Evolutionary conservation across 352 stramenopile genomes (phyloP).

Genomic region (Pythium chondricola): DNA sequence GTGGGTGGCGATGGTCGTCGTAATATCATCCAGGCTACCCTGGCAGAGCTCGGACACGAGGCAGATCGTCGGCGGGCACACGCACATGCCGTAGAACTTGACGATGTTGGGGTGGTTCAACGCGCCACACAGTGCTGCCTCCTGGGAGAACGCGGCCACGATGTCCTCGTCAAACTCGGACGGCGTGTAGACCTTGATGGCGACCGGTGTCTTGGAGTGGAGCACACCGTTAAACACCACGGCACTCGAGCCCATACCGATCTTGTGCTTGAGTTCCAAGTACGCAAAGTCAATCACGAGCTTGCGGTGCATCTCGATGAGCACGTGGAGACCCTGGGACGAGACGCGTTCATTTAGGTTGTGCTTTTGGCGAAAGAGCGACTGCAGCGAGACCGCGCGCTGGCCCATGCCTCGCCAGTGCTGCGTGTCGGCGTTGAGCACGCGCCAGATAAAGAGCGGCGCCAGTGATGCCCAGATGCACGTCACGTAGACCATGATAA

Average conservation of each 20-base stretch:
- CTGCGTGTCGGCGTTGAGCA: constrained; percentile 28
- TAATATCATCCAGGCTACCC: constrained; percentile 30
- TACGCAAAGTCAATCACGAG: constrained; percentile 49
- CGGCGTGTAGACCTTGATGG: constrained; percentile 53
- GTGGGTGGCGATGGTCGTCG: constrained; percentile 1
- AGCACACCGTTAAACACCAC: constrained; percentile 39
- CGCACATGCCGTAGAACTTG: constrained; percentile 39
- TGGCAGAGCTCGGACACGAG: constrained; percentile 48
- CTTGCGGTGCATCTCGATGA: constrained; percentile 38
- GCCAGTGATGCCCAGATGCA: constrained; percentile 20
- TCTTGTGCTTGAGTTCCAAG: constrained; percentile 27
- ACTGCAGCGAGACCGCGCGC: constrained; percentile 20
- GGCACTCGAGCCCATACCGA: constrained; percentile 38
- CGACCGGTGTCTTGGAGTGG: constrained; percentile 27
- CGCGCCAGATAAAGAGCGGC: constrained; percentile 32
- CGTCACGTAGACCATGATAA: constrained; percentile 11
- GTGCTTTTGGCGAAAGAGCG: constrained; percentile 17
- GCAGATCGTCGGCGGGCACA: constrained; percentile 47
- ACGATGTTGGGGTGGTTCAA: constrained; percentile 46
- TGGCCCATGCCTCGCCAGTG: constrained; percentile 27
- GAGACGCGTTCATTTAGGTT: constrained; percentile 31
- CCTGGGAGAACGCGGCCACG: constrained; percentile 35
- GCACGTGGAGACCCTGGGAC: constrained; percentile 33
- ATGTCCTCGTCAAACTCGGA: constrained; percentile 29
- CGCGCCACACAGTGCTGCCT: constrained; percentile 33